phyloP scores from a whole-genome alignment of 495 filamentous ascomycete species.

The Aspergillus ostianus region DNA sequence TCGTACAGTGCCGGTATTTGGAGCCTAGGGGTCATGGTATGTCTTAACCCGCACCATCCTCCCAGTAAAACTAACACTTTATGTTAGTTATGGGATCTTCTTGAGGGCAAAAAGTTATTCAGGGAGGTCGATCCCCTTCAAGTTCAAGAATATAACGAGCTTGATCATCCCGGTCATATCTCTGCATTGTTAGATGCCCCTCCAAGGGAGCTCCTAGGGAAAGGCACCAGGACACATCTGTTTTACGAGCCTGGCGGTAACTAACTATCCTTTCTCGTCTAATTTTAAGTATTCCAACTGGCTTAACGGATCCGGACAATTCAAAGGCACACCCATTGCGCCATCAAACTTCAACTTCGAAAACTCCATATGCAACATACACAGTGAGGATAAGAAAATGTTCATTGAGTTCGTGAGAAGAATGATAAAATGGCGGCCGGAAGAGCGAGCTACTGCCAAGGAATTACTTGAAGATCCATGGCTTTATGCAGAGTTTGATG shows the following conservation, averaged over 20 bases:
- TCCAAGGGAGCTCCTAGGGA: constrained; percentile 13
- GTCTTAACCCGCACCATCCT: background rate
- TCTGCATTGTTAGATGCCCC: constrained; percentile 37
- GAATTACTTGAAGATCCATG: constrained; percentile 33
- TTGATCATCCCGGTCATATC: constrained; percentile 34
- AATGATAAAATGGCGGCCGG: constrained; percentile 33
- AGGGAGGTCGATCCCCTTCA: constrained; percentile 15
- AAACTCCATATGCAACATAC: constrained; percentile 17
- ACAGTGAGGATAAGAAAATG: constrained; percentile 29
- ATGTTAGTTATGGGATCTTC: constrained; percentile 35
- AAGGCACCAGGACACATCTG: background rate
- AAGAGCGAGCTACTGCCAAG: constrained; percentile 33
- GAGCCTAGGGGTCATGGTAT: constrained; percentile 42
- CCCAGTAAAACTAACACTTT: background rate
- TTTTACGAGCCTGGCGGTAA: constrained; percentile 11
- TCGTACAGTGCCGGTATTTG: constrained; percentile 44
- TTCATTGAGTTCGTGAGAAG: constrained; percentile 32
- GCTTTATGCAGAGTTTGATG: constrained; percentile 14
- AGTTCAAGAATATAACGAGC: constrained; percentile 23
- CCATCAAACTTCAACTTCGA: constrained; percentile 25
- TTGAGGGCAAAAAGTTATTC: constrained; percentile 30
- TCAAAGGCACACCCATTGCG: constrained; percentile 12
- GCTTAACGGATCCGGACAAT: constrained; percentile 12
- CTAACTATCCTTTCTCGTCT: no score
- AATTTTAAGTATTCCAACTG: background rate